Evolutionary conservation across 2,329 filamentous ascomycete species (phyloP).

Genomic region (Alternaria hordeiaustralica): DNA sequence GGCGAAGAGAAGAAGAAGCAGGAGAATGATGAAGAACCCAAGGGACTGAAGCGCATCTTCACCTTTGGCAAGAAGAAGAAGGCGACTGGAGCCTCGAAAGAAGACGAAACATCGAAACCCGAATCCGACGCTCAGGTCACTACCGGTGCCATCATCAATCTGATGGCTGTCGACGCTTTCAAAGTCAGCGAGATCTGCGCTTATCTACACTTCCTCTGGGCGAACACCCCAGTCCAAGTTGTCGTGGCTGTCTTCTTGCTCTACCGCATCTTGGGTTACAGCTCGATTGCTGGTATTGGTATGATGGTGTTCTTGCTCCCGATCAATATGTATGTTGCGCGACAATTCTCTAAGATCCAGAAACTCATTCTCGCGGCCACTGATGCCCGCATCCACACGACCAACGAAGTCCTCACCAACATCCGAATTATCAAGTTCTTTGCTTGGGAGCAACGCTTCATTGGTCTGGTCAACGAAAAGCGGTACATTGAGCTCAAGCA

Average conservation of each 20-base stretch:
- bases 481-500: conserved; percentile 77
- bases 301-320: conserved; percentile 90
- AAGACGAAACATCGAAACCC: conserved; percentile 33
- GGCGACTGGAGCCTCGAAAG: conserved; percentile 51
- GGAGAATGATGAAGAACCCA: conserved; percentile 50
- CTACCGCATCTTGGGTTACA: conserved; percentile 88
- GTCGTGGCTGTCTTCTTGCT: conserved; percentile 80
- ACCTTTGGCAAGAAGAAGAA: conserved; percentile 64
- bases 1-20: conserved; percentile 61
- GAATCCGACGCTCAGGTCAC: conserved; percentile 77
- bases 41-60: conserved; percentile 54
- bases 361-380: conserved; percentile 92
- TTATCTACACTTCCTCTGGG: conserved; percentile 95
- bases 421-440: conserved; percentile 99
- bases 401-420: conserved; percentile 95
- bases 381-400: conserved; percentile 93
- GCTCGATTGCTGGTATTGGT: conserved; percentile 89
- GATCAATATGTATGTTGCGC: conserved; percentile 87
- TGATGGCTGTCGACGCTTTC: conserved; percentile 99
- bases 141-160: conserved; percentile 96
- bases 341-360: conserved; percentile 83
- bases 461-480: conserved; percentile 86
- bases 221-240: conserved; percentile 87
- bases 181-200: conserved; percentile 95
- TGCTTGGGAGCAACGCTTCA: conserved; percentile 94